Base-by-base conservation (phyloP, 106 monocot genomes). In the Narthecium ossifragum region DNA sequence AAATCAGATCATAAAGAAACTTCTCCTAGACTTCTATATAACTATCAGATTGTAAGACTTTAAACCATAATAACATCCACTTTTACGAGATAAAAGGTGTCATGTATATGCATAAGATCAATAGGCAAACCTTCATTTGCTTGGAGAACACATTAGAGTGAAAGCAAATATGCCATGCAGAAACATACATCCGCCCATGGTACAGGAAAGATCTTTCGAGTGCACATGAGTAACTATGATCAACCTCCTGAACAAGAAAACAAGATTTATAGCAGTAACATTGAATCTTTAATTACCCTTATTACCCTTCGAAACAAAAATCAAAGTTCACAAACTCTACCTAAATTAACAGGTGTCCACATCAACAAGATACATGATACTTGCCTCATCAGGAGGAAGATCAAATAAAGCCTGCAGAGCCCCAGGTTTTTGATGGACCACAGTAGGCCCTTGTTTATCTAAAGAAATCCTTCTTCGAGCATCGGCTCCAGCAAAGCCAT, bases 71-170 rank as follows among this genome's bases (percentile, higher is more conserved):
- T n/a, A n/a, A n/a, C n/a, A n/a, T n/a, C n/a, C n/a, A n/a, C n/a
- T n/a, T n/a, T n/a, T n/a, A n/a, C n/a, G n/a, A n/a, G n/a, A n/a
- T n/a, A n/a, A n/a, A n/a, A n/a, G n/a, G n/a, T n/a, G n/a, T n/a
- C n/a, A n/a, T n/a, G n/a, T n/a, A n/a, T n/a, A n/a, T n/a, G n/a
- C n/a, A n/a, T n/a, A n/a, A n/a, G n/a, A n/a, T n/a, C n/a, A n/a
- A n/a, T n/a, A n/a, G n/a, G n/a, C 43, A 43, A 43, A 90, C 98
- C 98, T 98, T 98, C 41, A 98, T 98, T 79, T 98, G 98, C 72
- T 98, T 98, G 51, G 87, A 84, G 65, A 98, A 98, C 67, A 98
- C 79, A 61, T 98, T 98, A 33, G 98, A 98, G 81, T 98, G 98
- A 67, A 98, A 98, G 67, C 98, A 98, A 69, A 98, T 88, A 37